Conservation (phyloP, 441 rosid genomes). For the Corymbia calophylla region DNA sequence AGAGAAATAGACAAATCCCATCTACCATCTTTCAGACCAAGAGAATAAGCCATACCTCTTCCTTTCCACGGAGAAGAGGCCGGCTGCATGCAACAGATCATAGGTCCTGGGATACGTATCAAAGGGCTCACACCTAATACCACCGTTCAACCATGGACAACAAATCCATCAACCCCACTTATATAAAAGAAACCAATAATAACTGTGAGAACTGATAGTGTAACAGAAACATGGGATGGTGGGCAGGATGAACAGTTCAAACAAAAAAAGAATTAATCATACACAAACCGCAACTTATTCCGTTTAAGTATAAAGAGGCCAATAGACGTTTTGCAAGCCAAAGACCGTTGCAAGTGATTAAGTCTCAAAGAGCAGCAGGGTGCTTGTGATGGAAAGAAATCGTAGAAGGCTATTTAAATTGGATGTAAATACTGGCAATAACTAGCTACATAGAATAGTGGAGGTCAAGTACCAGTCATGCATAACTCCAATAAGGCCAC, state of each 20-base stretch:
- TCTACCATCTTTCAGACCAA: background rate
- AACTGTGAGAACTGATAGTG: background rate
- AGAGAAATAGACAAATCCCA: background rate
- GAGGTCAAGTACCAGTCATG: conserved; percentile 75
- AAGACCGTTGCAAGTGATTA: background rate
- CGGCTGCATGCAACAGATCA: conserved; percentile 76
- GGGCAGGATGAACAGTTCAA: background rate
- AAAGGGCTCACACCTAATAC: conserved; percentile 90
- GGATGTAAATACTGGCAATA: background rate
- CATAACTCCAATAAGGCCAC: conserved; percentile 91
- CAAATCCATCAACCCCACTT: background rate
- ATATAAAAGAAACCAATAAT: background rate
- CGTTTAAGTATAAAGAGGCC: background rate
- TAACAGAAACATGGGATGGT: background rate
- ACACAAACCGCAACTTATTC: background rate
- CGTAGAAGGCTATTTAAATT: background rate
- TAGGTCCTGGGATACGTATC: conserved; percentile 98
- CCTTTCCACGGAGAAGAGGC: conserved; percentile 81
- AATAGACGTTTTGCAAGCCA: background rate
- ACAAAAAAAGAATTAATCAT: background rate
- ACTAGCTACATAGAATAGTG: background rate
- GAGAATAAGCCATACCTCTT: conserved; percentile 46
- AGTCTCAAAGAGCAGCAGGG: background rate
- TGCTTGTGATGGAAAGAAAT: background rate
- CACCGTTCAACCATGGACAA: background rate